Evolutionary conservation across 805 yeast genomes (phyloP), one percentile per base, ranked within the genome.

Genomic region (Wickerhamiella spandovensis): DNA sequence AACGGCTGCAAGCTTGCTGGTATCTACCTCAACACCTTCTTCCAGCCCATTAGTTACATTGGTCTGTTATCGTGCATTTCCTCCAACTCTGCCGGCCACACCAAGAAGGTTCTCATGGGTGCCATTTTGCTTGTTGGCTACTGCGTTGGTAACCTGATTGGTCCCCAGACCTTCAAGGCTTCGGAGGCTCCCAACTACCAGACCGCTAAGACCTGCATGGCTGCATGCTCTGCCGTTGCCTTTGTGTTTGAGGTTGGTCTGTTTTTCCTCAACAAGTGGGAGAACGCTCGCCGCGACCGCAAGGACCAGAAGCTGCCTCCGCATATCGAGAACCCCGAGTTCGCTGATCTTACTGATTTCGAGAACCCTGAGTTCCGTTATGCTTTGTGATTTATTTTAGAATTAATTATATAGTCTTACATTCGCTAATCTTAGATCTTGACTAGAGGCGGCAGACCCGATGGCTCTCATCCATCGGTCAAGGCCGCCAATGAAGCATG

Each of bases 131-230:
- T 83, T 63, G 72, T 82, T 52, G 82, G 78, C 5, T 84, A 81
- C 61, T 78, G 84, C 41, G 74, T 77, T 44, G 84, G 86, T 15
- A 79, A 81, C 62, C 68, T 82, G 39, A 74, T 81, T 51, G 90
- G 89, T 2, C 88, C 92, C 5, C 87, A 81, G 64, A 72, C 83
- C 18, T 83, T 82, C 66, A 72, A 69, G 50, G 65, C 74, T 0
- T 54, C 64, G 2, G 76, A 80, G 50, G 81, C 78, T 10, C 87
- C 87, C 5, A 58, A 63, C 38, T 83, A 81, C 58, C 64, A 43
- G 69, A 77, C 71, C 71, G 79, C 54, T 75, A 82, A 35, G 73
- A 79, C 25, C 70, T 78, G 63, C 71, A 75, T 46, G 77, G 79
- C 52, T 64, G 81, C 49, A 69, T 71, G 79, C 5, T 74, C 75